These are phyloP conservation scores for Hypoxylon cercidicola DNA, from an alignment of 495 filamentous ascomycete genomes.

Conservation along the genomic window DNA sequence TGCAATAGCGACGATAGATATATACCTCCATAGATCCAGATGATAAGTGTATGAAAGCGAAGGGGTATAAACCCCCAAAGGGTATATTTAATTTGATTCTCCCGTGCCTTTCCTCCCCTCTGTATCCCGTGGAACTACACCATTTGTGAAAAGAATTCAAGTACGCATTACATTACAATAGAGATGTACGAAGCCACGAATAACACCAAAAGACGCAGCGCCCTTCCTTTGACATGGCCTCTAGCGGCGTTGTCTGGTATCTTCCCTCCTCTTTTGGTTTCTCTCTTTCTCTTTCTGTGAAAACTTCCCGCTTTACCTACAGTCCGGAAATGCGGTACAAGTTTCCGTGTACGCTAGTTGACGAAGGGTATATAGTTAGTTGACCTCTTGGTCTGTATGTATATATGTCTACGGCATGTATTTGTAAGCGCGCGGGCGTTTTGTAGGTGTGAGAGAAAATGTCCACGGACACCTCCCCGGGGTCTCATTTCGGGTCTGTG, in stretches of 20 bases:
- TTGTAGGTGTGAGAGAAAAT: slow-evolving; percentile 10
- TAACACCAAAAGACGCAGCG: slow-evolving; percentile 11
- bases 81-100: slow-evolving; percentile 15
- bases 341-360: no score
- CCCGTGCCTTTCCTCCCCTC: not conserved
- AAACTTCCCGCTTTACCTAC: not conserved
- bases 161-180: slow-evolving; percentile 21
- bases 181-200: not conserved
- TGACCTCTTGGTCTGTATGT: not conserved
- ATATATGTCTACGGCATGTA: no score
- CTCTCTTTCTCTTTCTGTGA: no score
- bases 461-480: not conserved
- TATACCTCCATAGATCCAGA: no score
- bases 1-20: no score
- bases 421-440: slow-evolving; percentile 2
- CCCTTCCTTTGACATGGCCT: not conserved
- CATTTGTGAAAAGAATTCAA: not conserved
- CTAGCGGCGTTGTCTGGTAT: slow-evolving; percentile 9
- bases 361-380: not conserved
- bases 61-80: not conserved
- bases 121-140: not conserved
- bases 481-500: not conserved
- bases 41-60: no score
- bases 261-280: not conserved
- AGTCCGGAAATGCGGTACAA: slow-evolving; percentile 1